phyloP scores from a whole-genome alignment of 345 rosid genomes.

The Abelmoschus esculentus region DNA sequence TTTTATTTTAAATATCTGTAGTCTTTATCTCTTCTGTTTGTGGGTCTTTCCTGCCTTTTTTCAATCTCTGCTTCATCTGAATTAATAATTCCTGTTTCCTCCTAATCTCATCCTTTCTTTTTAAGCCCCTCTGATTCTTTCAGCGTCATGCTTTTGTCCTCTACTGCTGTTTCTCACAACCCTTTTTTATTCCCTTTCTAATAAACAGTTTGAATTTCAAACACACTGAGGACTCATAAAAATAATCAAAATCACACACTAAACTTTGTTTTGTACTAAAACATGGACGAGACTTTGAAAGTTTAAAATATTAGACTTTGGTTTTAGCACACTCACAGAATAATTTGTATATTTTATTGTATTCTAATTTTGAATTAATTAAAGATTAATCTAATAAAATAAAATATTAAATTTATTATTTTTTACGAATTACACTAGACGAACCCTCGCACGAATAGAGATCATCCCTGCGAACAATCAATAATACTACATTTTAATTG shows the following conservation, averaged over 20 bases:
- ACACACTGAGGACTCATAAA: not conserved
- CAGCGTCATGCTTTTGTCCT: slow-evolving; percentile 38
- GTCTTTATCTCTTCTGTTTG: too few relatives aligned
- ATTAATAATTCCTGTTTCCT: not conserved
- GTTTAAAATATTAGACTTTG: too few relatives aligned
- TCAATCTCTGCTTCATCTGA: not conserved
- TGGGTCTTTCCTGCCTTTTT: not conserved
- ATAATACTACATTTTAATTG: too few relatives aligned
- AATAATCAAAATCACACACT: not conserved
- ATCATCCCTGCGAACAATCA: too few relatives aligned
- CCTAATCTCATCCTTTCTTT: not conserved
- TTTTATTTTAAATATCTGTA: too few relatives aligned
- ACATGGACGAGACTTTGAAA: not conserved
- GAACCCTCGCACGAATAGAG: too few relatives aligned
- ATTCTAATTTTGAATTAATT: too few relatives aligned
- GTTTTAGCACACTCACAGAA: too few relatives aligned
- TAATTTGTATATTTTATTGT: too few relatives aligned
- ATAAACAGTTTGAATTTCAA: slow-evolving; percentile 11
- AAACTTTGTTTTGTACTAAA: not conserved
- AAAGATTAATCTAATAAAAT: too few relatives aligned
- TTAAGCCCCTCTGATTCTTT: slow-evolving; percentile 13
- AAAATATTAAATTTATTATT: too few relatives aligned
- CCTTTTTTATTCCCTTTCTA: not conserved
- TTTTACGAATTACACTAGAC: too few relatives aligned
- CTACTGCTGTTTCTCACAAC: slow-evolving; percentile 35